phyloP scores from a whole-genome alignment of 805 yeast genomes.

The Candida peoriensis region DNA sequence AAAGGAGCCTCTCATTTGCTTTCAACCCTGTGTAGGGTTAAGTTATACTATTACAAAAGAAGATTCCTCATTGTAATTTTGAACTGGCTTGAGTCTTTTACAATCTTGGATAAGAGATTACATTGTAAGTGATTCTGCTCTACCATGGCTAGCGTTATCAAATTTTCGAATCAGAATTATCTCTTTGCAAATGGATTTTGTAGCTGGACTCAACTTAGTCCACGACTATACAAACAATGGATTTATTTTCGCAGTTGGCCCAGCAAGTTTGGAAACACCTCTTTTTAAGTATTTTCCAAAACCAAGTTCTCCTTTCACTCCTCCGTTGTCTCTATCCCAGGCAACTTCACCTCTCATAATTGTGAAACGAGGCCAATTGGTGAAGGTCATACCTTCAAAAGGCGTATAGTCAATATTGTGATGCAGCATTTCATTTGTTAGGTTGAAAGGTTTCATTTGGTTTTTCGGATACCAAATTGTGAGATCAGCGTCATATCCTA shows the following conservation, averaged over 20 bases:
- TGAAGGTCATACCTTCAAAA: conserved; percentile 33
- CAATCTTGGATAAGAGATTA: too few relatives aligned
- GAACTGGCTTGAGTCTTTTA: too few relatives aligned
- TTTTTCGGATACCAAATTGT: conserved; percentile 43
- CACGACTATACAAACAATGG: too few relatives aligned
- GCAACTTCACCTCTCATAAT: conserved; percentile 33
- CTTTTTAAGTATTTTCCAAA: conserved; percentile 25
- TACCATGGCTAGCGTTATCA: too few relatives aligned
- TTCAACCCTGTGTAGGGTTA: too few relatives aligned
- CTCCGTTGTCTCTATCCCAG: conserved; percentile 25
- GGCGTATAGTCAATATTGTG: conserved; percentile 37
- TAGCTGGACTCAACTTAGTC: too few relatives aligned
- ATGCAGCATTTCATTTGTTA: conserved; percentile 28
- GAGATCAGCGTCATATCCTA: conserved; percentile 45
- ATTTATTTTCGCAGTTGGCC: conserved; percentile 20
- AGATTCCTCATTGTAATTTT: too few relatives aligned
- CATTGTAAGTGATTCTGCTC: too few relatives aligned
- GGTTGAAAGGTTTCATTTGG: conserved; percentile 21
- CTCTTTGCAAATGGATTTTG: too few relatives aligned
- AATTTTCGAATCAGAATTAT: too few relatives aligned
- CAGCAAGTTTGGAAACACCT: conserved; percentile 19
- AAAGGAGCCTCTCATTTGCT: too few relatives aligned
- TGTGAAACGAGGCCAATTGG: conserved; percentile 44
- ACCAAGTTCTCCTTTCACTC: conserved; percentile 15
- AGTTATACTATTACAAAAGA: too few relatives aligned